phyloP scores from a whole-genome alignment of 345 rosid species.

The Eucalyptus cloeziana region DNA sequence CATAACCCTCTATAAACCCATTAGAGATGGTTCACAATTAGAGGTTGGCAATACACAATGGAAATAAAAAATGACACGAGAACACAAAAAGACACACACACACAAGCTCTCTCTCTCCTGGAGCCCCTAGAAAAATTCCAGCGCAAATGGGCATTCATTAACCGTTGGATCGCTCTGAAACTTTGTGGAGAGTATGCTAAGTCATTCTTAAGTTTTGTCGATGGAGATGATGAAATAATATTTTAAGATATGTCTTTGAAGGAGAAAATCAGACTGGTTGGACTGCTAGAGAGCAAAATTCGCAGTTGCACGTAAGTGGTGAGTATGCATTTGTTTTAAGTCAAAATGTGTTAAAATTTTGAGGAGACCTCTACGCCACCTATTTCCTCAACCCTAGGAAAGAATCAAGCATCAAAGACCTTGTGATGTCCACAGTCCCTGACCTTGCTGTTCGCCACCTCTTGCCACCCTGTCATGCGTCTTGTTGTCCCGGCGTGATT shows the following conservation, averaged over 20 bases:
- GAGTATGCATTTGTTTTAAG: not conserved
- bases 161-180: not conserved
- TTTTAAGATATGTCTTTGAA: too few relatives aligned
- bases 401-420: not conserved
- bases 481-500: not conserved
- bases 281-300: not conserved
- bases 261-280: not conserved
- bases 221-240: not conserved
- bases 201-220: not conserved
- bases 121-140: not conserved
- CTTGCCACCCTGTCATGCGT: not conserved
- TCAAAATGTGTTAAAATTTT: not conserved
- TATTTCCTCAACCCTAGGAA: not conserved
- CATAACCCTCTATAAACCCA: not conserved
- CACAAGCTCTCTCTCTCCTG: not conserved
- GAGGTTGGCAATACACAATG: not conserved
- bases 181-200: not conserved
- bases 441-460: not conserved
- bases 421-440: not conserved
- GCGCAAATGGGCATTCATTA: not conserved
- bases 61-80: not conserved
- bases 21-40: not conserved
- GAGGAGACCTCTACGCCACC: not conserved
- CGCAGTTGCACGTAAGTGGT: too few relatives aligned
- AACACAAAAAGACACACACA: not conserved